Conservation (phyloP, 2,329 filamentous ascomycete genomes). For the Alternaria brassicicola region DNA sequence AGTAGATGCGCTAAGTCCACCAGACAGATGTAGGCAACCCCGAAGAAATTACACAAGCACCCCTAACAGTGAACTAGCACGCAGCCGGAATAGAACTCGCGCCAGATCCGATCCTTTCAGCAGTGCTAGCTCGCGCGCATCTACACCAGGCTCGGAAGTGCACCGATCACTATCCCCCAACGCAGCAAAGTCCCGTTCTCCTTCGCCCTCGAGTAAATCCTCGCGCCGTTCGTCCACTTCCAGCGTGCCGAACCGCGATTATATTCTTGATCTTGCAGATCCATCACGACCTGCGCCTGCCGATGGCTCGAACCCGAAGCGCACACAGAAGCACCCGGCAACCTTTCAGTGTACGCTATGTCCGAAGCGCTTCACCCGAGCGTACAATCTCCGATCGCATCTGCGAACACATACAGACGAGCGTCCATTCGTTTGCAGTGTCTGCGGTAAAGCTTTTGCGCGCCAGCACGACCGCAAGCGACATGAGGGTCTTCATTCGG, state of each 20-base stretch:
- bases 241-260: conserved; percentile 65
- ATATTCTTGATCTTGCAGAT: conserved; percentile 90
- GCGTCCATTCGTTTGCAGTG: conserved; percentile 93
- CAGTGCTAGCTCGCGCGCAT: conserved; percentile 54
- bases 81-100: conserved; percentile 61
- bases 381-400: conserved; percentile 95
- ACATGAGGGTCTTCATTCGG: conserved; percentile 93
- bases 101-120: conserved; percentile 67
- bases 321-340: conserved; percentile 96
- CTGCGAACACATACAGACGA: conserved; percentile 96
- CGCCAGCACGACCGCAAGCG: conserved; percentile 97
- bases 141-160: conserved; percentile 49
- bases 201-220: conserved; percentile 56
- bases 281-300: conserved; percentile 73
- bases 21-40: conserved; percentile 63
- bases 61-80: conserved; percentile 49
- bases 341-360: conserved; percentile 95
- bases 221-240: conserved; percentile 59
- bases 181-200: conserved; percentile 53
- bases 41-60: conserved; percentile 20
- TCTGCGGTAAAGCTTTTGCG: conserved; percentile 96
- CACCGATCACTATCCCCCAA: conserved; percentile 53
- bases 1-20: conserved; percentile 82
- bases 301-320: conserved; percentile 63
- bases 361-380: conserved; percentile 93